phyloP scores from a whole-genome alignment of 2,329 filamentous ascomycete genomes.

The Xylariales sp. region DNA sequence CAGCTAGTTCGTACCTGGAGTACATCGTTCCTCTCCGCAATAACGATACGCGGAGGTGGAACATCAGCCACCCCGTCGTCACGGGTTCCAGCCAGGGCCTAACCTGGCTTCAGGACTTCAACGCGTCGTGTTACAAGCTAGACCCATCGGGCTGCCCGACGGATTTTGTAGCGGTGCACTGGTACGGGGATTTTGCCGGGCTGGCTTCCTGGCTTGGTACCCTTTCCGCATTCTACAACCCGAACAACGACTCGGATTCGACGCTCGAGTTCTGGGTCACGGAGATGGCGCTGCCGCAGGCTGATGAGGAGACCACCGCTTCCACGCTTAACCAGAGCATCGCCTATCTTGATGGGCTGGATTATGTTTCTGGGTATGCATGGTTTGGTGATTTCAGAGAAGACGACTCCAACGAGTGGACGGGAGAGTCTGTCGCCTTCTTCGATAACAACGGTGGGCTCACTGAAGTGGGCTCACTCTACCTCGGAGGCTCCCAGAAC shows the following conservation, averaged over 20 bases:
- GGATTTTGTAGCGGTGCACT: conserved; percentile 37
- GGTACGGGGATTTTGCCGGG: conserved; percentile 33
- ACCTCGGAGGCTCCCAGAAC: conserved; percentile 31
- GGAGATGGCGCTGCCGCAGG: conserved; percentile 33
- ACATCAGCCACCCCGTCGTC: conserved; percentile 35
- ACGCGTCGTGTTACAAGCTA: conserved; percentile 33
- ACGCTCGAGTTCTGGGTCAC: conserved; percentile 31
- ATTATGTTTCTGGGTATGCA: conserved; percentile 31
- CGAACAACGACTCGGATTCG: conserved; percentile 10
- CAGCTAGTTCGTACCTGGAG: conserved; percentile 31
- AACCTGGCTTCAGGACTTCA: conserved; percentile 34
- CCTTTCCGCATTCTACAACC: conserved; percentile 30
- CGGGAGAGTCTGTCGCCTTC: conserved; percentile 31
- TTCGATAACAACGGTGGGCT: conserved; percentile 31
- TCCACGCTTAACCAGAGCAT: conserved; percentile 36
- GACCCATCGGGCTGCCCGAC: conserved; percentile 31
- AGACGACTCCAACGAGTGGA: conserved; percentile 33
- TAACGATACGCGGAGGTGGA: conserved; percentile 20
- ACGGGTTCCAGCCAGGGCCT: conserved; percentile 33
- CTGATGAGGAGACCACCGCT: conserved; percentile 25
- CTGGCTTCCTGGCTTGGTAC: conserved; percentile 29
- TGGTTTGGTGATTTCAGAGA: conserved; percentile 37
- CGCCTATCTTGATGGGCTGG: conserved; percentile 25
- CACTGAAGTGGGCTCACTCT: conserved; percentile 32
- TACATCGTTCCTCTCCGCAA: conserved; percentile 30